A percentile compares a stretch with the other conserved stretches of the same genome.
Conservation (phyloP, 495 filamentous ascomycete species). For the Penicillium bialowiezense region DNA sequence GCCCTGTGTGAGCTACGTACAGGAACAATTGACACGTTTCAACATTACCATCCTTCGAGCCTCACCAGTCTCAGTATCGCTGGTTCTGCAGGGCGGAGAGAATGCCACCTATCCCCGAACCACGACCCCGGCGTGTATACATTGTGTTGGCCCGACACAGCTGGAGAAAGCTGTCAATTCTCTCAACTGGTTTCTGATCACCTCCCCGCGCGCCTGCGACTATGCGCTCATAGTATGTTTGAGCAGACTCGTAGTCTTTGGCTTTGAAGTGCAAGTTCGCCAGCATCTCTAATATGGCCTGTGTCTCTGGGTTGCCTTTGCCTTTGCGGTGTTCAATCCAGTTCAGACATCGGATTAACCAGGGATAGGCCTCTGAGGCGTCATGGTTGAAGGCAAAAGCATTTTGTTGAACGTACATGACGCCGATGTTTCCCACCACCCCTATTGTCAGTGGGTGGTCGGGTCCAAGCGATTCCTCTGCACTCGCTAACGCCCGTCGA, state of each 20-base stretch:
- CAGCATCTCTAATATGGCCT: slow-evolving; percentile 22
- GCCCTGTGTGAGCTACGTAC: no score
- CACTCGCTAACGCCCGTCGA: slow-evolving; percentile 32
- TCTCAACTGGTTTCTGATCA: slow-evolving; percentile 8
- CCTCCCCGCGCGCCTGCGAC: slow-evolving; percentile 12
- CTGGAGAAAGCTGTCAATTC: slow-evolving; percentile 18
- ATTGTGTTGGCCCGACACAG: slow-evolving; percentile 29
- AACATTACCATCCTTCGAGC: no score
- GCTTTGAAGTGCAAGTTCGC: slow-evolving; percentile 24
- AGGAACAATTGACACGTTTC: no score
- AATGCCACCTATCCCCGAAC: slow-evolving; percentile 15
- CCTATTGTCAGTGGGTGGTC: slow-evolving; percentile 30
- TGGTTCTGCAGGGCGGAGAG: slow-evolving; percentile 19
- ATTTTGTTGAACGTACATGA: slow-evolving; percentile 30
- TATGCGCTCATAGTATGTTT: slow-evolving; percentile 30
- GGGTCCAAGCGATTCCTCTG: slow-evolving; percentile 30
- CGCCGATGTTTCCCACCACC: slow-evolving; percentile 29
- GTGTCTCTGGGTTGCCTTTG: slow-evolving; percentile 23
- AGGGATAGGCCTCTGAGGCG: slow-evolving; percentile 26
- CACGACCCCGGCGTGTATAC: slow-evolving; percentile 8
- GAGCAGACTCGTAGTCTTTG: slow-evolving; percentile 25
- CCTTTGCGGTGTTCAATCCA: slow-evolving; percentile 30
- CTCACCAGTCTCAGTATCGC: no score
- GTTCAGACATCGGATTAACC: slow-evolving; percentile 30
- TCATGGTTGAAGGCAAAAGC: slow-evolving; percentile 1